Evolutionary conservation across 169 alveolate genomes (phyloP).

Genomic region (Cryptosporidium felis): DNA sequence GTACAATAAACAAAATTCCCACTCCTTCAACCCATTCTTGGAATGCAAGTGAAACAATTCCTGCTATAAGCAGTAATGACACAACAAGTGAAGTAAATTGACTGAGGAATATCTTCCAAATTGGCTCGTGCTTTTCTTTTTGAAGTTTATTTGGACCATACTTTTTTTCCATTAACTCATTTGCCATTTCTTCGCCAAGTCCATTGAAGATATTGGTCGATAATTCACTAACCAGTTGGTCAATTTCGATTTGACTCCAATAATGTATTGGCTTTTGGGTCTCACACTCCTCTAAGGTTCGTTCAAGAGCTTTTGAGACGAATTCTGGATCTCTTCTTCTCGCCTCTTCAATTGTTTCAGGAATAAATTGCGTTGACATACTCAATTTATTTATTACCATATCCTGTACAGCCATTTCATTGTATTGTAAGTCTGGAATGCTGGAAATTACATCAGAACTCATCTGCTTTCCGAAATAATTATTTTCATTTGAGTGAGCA

Average conservation of each 20-base stretch:
- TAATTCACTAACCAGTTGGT: constrained; percentile 11
- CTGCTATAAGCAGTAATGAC: constrained; percentile 81
- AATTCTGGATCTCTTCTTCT: constrained; percentile 68
- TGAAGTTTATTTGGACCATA: constrained; percentile 88
- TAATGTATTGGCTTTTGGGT: constrained; percentile 42
- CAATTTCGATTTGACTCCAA: constrained; percentile 65
- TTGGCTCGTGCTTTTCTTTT: constrained; percentile 82
- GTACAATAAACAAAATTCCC: constrained; percentile 85
- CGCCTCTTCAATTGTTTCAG: constrained; percentile 69
- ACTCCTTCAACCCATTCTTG: constrained; percentile 89
- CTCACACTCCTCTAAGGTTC: constrained; percentile 31
- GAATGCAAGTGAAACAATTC: constrained; percentile 82
- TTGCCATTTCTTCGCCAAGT: constrained; percentile 77
- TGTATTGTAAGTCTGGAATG: constrained; percentile 62
- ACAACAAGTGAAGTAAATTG: constrained; percentile 87
- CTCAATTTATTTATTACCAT: constrained; percentile 59
- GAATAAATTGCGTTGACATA: constrained; percentile 60
- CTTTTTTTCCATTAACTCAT: constrained; percentile 77
- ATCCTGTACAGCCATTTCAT: constrained; percentile 69
- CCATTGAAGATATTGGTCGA: constrained; percentile 78
- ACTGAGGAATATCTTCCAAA: constrained; percentile 83
- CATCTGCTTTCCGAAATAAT: constrained; percentile 33
- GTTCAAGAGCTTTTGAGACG: constrained; percentile 53
- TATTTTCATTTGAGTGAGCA: constrained; percentile 35
- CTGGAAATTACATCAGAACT: constrained; percentile 46